phyloP scores from a whole-genome alignment of 768 basidiomycete genomes.

The Trametes elegans region DNA sequence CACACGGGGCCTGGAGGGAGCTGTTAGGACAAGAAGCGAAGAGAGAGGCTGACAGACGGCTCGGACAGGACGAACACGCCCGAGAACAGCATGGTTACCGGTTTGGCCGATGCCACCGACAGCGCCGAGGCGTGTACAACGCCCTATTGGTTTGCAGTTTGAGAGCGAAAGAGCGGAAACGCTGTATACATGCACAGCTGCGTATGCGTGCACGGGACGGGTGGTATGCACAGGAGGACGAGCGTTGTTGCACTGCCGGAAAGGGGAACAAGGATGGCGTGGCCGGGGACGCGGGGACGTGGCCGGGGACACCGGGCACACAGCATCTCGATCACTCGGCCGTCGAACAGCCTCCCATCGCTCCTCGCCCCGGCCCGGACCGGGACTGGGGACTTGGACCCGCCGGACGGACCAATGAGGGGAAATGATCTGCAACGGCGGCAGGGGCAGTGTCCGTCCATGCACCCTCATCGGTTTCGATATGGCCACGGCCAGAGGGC shows the following conservation, averaged over 20 bases:
- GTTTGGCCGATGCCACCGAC: conserved; percentile 16
- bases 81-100: conserved; percentile 7
- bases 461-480: too few species aligned
- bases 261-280: background rate
- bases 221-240: background rate
- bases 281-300: background rate
- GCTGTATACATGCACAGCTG: too few species aligned
- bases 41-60: background rate
- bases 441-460: background rate
- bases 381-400: background rate
- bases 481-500: too few species aligned
- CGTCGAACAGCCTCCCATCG: background rate
- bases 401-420: background rate
- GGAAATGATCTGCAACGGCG: background rate
- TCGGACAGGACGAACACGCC: background rate
- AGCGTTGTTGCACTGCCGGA: background rate
- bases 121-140: conserved; percentile 6
- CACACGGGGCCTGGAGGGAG: background rate
- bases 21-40: background rate
- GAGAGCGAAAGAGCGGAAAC: background rate
- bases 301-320: background rate
- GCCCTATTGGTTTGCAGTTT: background rate
- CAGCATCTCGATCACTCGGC: background rate
- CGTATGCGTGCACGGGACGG: background rate
- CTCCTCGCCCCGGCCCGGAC: background rate